A percentile compares a stretch with the other conserved stretches of the same genome.
Conservation (phyloP, 257 asterid genomes). For the Solanum medicagineum region DNA sequence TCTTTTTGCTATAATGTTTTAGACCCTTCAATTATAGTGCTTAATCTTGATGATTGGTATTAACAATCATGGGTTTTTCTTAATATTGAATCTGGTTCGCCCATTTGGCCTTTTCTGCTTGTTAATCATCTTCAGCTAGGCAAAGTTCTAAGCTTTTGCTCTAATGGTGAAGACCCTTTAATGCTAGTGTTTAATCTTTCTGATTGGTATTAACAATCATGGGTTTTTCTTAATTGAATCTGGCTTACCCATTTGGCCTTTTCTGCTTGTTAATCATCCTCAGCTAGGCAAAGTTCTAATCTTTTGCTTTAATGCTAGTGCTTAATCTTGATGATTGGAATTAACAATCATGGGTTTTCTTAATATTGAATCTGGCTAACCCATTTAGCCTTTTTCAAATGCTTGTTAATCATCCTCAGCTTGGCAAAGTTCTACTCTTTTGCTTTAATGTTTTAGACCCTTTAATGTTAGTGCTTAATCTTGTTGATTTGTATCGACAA, state of each 20-base stretch:
- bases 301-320: background rate
- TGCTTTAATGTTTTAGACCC: background rate
- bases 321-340: background rate
- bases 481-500: background rate
- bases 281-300: background rate
- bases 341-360: background rate
- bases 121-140: background rate
- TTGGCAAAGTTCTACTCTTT: background rate
- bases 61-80: background rate
- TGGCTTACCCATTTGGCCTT: background rate
- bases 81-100: background rate
- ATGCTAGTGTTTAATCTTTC: background rate
- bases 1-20: background rate
- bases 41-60: background rate
- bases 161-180: background rate
- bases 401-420: background rate
- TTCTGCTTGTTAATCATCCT: background rate
- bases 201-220: background rate
- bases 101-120: background rate
- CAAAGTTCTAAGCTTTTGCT: background rate
- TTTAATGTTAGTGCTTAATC: background rate
- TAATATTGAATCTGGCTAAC: background rate
- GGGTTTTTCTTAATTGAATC: background rate
- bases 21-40: background rate
- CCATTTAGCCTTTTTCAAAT: background rate